phyloP scores from a whole-genome alignment of 495 filamentous ascomycete genomes.

The Penicillium silybi region DNA sequence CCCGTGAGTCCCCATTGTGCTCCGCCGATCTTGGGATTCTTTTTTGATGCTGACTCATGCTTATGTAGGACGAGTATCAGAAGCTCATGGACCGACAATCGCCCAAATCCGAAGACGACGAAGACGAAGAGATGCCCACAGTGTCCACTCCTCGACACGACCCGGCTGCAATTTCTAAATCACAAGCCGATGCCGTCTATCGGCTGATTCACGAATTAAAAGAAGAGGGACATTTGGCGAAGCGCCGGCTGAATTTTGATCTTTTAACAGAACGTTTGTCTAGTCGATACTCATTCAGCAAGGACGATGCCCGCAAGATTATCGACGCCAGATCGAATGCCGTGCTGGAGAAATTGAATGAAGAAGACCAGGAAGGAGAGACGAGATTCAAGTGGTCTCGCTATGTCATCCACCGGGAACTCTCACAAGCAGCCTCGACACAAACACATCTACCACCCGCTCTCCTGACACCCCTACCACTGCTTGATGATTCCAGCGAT shows the following conservation, averaged over 20 bases:
- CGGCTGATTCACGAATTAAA: conserved; percentile 34
- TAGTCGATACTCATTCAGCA: conserved; percentile 17
- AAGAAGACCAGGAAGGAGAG: conserved; percentile 23
- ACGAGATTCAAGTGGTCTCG: conserved; percentile 39
- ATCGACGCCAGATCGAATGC: conserved; percentile 29
- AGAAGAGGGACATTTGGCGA: conserved; percentile 41
- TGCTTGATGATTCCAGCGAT: conserved; percentile 34
- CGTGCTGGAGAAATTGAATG: conserved; percentile 36
- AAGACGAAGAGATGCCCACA: conserved; percentile 20
- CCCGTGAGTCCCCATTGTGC: conserved; percentile 25
- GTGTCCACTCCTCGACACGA: conserved; percentile 26
- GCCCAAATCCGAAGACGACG: conserved; percentile 21
- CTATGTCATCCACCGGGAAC: conserved; percentile 44
- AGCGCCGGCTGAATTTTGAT: conserved; percentile 41
- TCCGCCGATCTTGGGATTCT: background rate
- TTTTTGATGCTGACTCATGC: background rate
- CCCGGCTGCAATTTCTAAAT: conserved; percentile 26
- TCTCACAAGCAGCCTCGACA: conserved; percentile 30
- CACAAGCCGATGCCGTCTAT: conserved; percentile 38
- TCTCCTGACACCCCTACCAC: conserved; percentile 35
- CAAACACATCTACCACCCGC: conserved; percentile 19
- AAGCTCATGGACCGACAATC: conserved; percentile 29
- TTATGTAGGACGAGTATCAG: conserved; percentile 39
- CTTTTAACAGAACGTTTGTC: conserved; percentile 24
- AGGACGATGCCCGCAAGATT: conserved; percentile 36